phyloP scores from a whole-genome alignment of 768 basidiomycete genomes.

The Phanerochaete sordida region DNA sequence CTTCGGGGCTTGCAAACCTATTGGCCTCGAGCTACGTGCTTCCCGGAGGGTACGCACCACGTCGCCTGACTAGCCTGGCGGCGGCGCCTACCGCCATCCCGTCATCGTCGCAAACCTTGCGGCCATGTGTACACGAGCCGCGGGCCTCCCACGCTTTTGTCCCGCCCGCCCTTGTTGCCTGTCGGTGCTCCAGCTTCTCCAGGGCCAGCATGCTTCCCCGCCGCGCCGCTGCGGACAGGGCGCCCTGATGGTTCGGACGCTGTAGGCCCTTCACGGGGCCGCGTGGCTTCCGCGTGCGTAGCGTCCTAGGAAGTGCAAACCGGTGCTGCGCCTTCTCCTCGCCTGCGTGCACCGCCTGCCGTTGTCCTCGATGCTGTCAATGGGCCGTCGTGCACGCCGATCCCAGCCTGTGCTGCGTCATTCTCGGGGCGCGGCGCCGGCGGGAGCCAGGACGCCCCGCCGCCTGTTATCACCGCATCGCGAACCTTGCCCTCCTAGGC shows the following conservation, averaged over 20 bases:
- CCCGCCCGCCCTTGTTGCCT: no score
- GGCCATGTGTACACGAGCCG: neutral
- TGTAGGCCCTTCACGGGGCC: neutral
- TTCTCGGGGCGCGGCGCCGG: neutral
- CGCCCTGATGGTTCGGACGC: neutral
- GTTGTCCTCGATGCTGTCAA: neutral
- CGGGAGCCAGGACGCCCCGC: neutral
- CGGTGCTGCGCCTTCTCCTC: neutral
- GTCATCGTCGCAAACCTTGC: neutral
- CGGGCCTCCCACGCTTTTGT: neutral
- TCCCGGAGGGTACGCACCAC: neutral
- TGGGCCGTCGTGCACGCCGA: neutral
- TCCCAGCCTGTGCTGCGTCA: neutral
- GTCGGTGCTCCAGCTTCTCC: neutral
- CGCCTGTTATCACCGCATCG: neutral
- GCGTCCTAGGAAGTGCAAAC: neutral
- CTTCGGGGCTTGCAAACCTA: neutral
- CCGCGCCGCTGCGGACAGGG: neutral
- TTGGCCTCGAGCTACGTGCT: neutral
- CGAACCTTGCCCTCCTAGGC: no score
- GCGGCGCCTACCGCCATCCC: neutral
- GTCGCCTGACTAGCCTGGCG: neutral
- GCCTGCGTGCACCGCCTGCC: neutral
- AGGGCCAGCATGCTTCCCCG: neutral
- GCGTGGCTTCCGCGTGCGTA: slow-evolving; percentile 2